A percentile compares a stretch with the other conserved stretches of the same genome.
Conservation (phyloP, 352 stramenopile genomes). For the Globisporangium radiosum region DNA sequence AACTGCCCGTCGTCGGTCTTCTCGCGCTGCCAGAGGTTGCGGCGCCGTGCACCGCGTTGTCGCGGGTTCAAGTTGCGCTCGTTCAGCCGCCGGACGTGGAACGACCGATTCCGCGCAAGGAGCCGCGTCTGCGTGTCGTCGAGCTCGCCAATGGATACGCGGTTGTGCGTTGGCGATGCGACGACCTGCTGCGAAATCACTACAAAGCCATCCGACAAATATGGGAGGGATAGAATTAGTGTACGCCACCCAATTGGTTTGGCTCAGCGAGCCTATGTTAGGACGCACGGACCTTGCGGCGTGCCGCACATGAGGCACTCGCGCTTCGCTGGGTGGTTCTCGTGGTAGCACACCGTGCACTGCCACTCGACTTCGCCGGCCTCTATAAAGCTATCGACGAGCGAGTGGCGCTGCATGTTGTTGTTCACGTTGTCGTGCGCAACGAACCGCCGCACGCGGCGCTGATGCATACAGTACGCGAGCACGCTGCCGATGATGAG, state of each 20-base stretch:
- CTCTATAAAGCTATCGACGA: conserved; percentile 74
- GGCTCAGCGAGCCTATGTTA: not conserved
- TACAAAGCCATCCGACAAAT: conserved; percentile 8
- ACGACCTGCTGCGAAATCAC: conserved; percentile 63
- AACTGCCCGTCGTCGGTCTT: conserved; percentile 68
- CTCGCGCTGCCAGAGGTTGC: conserved; percentile 75
- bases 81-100: conserved; percentile 74
- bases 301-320: conserved; percentile 83
- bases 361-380: conserved; percentile 72
- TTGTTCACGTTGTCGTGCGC: conserved; percentile 74
- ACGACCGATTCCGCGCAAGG: conserved; percentile 57
- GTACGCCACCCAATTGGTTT: not conserved
- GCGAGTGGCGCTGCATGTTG: conserved; percentile 83
- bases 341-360: conserved; percentile 78
- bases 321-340: conserved; percentile 75
- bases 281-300: conserved; percentile 37
- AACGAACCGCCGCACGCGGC: conserved; percentile 43
- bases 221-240: not conserved
- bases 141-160: conserved; percentile 23
- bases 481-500: conserved; percentile 34
- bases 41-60: conserved; percentile 58
- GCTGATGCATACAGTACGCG: conserved; percentile 65
- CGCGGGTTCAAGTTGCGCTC: conserved; percentile 79
- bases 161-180: conserved; percentile 18
- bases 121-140: conserved; percentile 30